A percentile compares a stretch with the other conserved stretches of the same genome.
Evolutionary conservation across 768 basidiomycete genomes (phyloP).

Genomic region (Fibroporia radiculosa): DNA sequence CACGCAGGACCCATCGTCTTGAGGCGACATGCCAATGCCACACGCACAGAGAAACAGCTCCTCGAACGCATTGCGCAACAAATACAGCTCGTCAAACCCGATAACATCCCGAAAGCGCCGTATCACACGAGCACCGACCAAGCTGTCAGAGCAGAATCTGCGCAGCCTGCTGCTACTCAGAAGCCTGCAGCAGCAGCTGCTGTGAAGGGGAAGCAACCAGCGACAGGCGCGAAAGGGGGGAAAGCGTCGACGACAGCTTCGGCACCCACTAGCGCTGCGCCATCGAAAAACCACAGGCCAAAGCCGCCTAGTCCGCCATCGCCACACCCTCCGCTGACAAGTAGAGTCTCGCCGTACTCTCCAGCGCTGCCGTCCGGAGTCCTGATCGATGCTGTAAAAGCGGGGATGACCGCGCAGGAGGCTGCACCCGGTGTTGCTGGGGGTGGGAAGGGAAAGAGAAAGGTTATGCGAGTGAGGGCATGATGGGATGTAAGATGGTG

Average conservation of each 20-base stretch:
- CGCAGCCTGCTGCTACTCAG: slow-evolving; percentile 17
- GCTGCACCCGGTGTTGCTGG: slow-evolving; percentile 26
- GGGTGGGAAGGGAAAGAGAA: slow-evolving; percentile 49
- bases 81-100: slow-evolving; percentile 68
- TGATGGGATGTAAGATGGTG: neutral
- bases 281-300: slow-evolving; percentile 14
- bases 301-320: slow-evolving; percentile 67
- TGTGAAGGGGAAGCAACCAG: slow-evolving; percentile 23
- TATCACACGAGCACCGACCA: slow-evolving; percentile 31
- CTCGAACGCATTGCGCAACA: slow-evolving; percentile 67
- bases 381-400: slow-evolving; percentile 77
- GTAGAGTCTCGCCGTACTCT: slow-evolving; percentile 72
- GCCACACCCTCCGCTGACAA: slow-evolving; percentile 65
- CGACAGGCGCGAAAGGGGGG: slow-evolving; percentile 13
- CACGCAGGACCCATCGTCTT: neutral
- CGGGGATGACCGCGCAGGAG: slow-evolving; percentile 69
- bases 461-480: slow-evolving; percentile 66
- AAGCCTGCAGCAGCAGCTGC: slow-evolving; percentile 6
- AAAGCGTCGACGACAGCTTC: slow-evolving; percentile 16
- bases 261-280: slow-evolving; percentile 16
- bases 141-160: slow-evolving; percentile 18
- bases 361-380: slow-evolving; percentile 72
- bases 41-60: slow-evolving; percentile 62
- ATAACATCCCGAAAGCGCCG: slow-evolving; percentile 58
- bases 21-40: neutral